These are phyloP conservation scores for Penicillium digitatum DNA, from an alignment of 2,329 filamentous ascomycete species.

Conservation along the genomic window DNA sequence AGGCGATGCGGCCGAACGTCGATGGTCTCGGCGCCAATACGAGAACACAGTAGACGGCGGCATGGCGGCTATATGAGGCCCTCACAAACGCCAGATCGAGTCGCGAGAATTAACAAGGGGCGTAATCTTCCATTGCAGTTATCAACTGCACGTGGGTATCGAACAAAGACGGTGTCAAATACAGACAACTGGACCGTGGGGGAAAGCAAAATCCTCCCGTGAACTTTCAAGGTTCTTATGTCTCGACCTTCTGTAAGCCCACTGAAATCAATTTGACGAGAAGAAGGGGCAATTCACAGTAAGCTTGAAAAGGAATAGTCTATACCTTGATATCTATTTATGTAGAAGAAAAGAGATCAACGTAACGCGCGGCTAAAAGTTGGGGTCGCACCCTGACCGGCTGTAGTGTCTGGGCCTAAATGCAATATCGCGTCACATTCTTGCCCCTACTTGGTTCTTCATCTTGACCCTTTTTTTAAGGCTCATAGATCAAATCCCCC, in stretches of 20 bases:
- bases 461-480: background rate
- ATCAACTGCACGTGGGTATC: conserved; percentile 8
- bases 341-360: background rate
- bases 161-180: conserved; percentile 21
- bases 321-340: background rate
- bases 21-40: conserved; percentile 41
- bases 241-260: background rate
- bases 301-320: background rate
- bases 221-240: background rate
- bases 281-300: background rate
- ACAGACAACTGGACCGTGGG: conserved; percentile 16
- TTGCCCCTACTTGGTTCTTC: background rate
- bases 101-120: conserved; percentile 6
- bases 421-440: conserved; percentile 6
- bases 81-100: conserved; percentile 16
- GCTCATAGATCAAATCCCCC: background rate
- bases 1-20: conserved; percentile 33
- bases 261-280: background rate
- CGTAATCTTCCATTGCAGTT: conserved; percentile 19
- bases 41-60: conserved; percentile 39
- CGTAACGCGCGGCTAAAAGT: conserved; percentile 8
- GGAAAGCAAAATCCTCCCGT: conserved; percentile 10
- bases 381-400: conserved; percentile 1
- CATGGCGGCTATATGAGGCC: conserved; percentile 25
- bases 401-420: background rate